phyloP scores from a whole-genome alignment of 257 asterid species.

The Fraxinus quadrangulata region DNA sequence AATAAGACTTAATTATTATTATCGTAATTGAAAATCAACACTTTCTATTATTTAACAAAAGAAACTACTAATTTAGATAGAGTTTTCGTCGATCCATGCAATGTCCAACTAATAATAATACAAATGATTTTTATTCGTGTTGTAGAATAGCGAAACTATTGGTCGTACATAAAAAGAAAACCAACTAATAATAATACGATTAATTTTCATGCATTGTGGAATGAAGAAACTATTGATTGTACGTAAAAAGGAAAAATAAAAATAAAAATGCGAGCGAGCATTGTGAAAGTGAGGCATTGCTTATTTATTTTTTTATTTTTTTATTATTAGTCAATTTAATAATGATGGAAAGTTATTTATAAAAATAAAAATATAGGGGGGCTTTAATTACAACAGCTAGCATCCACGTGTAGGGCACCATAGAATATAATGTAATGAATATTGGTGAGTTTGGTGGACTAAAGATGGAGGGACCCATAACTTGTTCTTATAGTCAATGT shows the following conservation, averaged over 20 bases:
- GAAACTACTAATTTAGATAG: not conserved
- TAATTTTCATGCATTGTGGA: too few species aligned
- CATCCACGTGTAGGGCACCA: not conserved
- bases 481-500: not conserved
- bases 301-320: too few species aligned
- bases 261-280: not conserved
- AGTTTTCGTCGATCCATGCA: too few species aligned
- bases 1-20: too few species aligned
- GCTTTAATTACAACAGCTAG: not conserved
- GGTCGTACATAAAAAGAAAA: too few species aligned
- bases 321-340: not conserved
- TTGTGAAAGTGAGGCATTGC: not conserved
- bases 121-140: too few species aligned
- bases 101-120: not conserved
- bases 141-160: too few species aligned
- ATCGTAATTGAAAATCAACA: too few species aligned
- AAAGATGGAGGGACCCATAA: not conserved
- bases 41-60: too few species aligned
- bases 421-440: not conserved
- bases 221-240: too few species aligned
- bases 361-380: not conserved
- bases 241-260: too few species aligned
- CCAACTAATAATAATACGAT: too few species aligned
- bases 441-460: constrained; percentile 13
- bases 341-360: not conserved